Base-by-base conservation (phyloP, 78 protist genomes). In the Salpingoeca rosetta region DNA sequence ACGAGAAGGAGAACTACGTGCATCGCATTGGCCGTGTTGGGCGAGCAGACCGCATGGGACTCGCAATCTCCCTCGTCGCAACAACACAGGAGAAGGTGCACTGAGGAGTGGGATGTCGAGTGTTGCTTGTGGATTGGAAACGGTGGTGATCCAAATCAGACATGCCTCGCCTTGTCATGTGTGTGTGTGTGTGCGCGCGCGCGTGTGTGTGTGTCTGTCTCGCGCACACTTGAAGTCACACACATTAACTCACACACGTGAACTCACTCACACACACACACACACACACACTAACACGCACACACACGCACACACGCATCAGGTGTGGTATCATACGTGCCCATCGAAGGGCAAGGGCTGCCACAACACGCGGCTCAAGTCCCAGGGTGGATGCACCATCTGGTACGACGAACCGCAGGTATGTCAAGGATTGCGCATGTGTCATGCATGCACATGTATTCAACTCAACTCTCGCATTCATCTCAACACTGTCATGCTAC, bases 21-120 rank as follows among this genome's bases (percentile, higher is more conserved):
- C 98, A 96, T n/a, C 88, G 98, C 41, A 92, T 95, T 26, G 98
- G 98, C 0, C 82, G 98, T 22, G 97, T 96, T 27, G 98, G 97
- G 41, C 81, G 98, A 3, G 93, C 95, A 2, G 98, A 91, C 74
- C 37, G 85, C 3, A 83, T 91, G 56, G 98, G 98, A 36, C 83
- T 95, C 76, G 96, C 96, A 3, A 57, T 94, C 10, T 88, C 94
- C 24, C 51, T 95, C 26, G 90, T 95, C 31, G 89, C 92, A 3
- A 41, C 38, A 24, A 39, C 76, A 3, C 78, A 82, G 73, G 96
- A 93, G 82, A 88, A 90, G 11, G 76, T 45, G 57, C 12, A 45
- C 57, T 45, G 57, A 17, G 57, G 57, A 45, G 28, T 3, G 3
- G 57, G 57, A 3, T 3, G 3, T 3, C 57, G 57, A 3, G 28